Base-by-base conservation (phyloP, 139 green algal genomes). In the Tetratostichococcus sp. region DNA sequence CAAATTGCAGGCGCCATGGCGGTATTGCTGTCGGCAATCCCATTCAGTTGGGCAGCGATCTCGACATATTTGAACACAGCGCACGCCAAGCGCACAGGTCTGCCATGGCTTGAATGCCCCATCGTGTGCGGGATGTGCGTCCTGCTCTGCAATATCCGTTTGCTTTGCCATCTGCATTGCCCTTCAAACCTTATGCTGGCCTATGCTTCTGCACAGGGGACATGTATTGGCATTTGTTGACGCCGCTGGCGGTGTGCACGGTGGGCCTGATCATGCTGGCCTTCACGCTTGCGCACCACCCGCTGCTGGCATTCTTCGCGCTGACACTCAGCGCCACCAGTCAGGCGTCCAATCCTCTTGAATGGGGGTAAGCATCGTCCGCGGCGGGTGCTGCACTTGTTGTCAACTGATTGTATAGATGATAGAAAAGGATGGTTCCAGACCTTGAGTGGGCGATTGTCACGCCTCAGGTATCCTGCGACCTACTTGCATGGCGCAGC, bases 301-400 rank as follows among this genome's bases (percentile, higher is more conserved):
- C 35, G n/a, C 58, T 35, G 1, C 26, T 35, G 6, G 69, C 69
- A 1, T 74, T 74, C n/a, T 33, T 74, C n/a, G 69, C 34, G 0
- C 39, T 74, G 11, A 74, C 58, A 8, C 69, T 74, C n/a, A 65
- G 35, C 35, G 39, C 35, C 26, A 66, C 69, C 69, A 66, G 39
- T 39, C 69, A 74, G 69, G 69, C 69, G 1, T 74, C 69, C 35
- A 74, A 74, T 26, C 69, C 69, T 19, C n/a, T 74, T 5, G 69
- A 74, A 28, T 74, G 69, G 69, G 35, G 69, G n/a, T 62, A n/a
- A n/a, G n/a, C n/a, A n/a, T n/a, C n/a, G n/a, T n/a, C n/a, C n/a
- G n/a, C n/a, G n/a, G n/a, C n/a, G n/a, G n/a, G n/a, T n/a, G n/a
- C n/a, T n/a, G n/a, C n/a, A n/a, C n/a, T n/a, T n/a, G n/a, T n/a